Evolutionary conservation across 345 rosid genomes (phyloP).

Genomic region (Bruguiera parviflora): DNA sequence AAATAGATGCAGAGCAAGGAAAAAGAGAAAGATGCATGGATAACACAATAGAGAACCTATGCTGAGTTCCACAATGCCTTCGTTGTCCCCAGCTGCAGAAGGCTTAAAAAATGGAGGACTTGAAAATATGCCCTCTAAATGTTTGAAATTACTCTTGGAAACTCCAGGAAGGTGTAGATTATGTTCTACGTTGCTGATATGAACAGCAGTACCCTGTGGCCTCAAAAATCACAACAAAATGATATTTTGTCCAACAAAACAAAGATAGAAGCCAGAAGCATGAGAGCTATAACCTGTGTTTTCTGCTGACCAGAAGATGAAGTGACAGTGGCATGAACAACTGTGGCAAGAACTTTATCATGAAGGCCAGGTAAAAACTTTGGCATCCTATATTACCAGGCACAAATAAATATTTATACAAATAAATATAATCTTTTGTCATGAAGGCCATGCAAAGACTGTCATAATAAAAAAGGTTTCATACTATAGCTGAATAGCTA

Average conservation of each 20-base stretch:
- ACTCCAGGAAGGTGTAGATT: conserved; percentile 41
- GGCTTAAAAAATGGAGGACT: conserved; percentile 64
- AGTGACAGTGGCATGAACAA: conserved; percentile 51
- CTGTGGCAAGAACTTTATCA: conserved; percentile 70
- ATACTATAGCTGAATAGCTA: neutral
- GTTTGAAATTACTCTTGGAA: conserved; percentile 28
- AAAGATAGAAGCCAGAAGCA: conserved; percentile 10
- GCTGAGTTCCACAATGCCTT: conserved; percentile 47
- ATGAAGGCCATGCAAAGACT: neutral
- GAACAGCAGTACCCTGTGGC: conserved; percentile 51
- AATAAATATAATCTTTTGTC: too few relatives aligned
- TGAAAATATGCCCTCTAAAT: conserved; percentile 63
- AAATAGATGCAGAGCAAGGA: conserved; percentile 5
- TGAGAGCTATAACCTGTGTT: conserved; percentile 35
- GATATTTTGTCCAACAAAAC: conserved; percentile 1
- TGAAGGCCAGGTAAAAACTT: conserved; percentile 74
- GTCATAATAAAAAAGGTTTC: neutral
- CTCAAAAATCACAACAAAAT: conserved; percentile 21
- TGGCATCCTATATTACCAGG: conserved; percentile 51
- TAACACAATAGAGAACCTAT: conserved; percentile 50
- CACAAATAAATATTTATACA: neutral
- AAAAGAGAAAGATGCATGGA: conserved; percentile 10
- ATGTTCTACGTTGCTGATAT: conserved; percentile 39
- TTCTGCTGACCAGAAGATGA: conserved; percentile 43
- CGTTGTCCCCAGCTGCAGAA: conserved; percentile 29